Evolutionary conservation across 164 flowering plant genomes (phyloP).

Genomic region (Echeveria elegans): DNA sequence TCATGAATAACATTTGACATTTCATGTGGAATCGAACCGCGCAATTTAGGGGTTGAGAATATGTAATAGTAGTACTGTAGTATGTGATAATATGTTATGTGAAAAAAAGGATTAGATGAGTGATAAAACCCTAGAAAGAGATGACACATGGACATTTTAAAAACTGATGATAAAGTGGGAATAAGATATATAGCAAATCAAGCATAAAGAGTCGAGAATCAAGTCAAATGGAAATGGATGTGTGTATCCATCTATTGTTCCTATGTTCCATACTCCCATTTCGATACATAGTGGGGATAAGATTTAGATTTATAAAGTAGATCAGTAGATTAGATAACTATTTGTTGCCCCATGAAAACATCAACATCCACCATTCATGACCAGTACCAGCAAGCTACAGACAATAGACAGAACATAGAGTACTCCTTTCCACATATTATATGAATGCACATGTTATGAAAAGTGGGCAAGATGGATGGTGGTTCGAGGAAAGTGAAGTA

Average conservation of each 20-base stretch:
- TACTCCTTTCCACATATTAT: too few species aligned
- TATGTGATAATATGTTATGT: background rate
- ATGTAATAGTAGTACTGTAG: background rate
- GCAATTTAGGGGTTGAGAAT: background rate
- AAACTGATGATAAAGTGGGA: background rate
- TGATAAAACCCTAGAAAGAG: background rate
- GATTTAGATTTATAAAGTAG: background rate
- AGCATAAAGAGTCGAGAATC: background rate
- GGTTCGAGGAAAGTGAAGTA: slow-evolving; percentile 15
- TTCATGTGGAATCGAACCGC: slow-evolving; percentile 1
- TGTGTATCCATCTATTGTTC: too few species aligned
- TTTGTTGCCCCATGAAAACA: background rate
- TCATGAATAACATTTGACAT: slow-evolving; percentile 5
- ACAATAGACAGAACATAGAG: too few species aligned
- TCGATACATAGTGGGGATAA: background rate
- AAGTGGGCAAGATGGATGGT: background rate
- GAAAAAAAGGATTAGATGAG: background rate
- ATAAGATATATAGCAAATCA: background rate
- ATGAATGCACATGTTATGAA: background rate
- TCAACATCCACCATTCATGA: background rate
- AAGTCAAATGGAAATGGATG: background rate
- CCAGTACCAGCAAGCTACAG: too few species aligned
- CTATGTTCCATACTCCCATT: background rate
- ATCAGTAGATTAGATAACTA: background rate
- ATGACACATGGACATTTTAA: background rate